phyloP scores from a whole-genome alignment of 2,329 filamentous ascomycete genomes.

The Xylariales sp. region DNA sequence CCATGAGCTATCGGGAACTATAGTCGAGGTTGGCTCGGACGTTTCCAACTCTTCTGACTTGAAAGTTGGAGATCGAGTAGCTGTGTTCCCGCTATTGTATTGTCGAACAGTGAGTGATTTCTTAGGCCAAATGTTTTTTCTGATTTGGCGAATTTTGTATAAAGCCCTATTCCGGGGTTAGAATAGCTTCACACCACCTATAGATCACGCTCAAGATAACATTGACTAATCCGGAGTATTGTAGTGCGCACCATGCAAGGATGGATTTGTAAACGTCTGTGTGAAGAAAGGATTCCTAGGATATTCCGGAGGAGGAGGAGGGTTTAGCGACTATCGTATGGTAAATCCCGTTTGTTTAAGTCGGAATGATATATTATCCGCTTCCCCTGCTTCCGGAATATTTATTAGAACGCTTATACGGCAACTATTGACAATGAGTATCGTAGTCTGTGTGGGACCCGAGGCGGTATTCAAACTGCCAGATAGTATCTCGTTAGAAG shows the following conservation, averaged over 20 bases:
- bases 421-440: neutral
- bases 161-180: neutral
- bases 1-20: slow-evolving; percentile 72
- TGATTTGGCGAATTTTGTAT: neutral
- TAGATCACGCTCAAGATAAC: neutral
- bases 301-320: slow-evolving; percentile 62
- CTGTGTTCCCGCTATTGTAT: slow-evolving; percentile 69
- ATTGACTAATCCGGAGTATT: neutral
- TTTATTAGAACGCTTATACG: neutral
- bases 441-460: slow-evolving; percentile 59
- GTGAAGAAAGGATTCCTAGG: slow-evolving; percentile 57
- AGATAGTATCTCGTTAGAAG: slow-evolving; percentile 61
- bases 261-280: slow-evolving; percentile 68
- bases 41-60: slow-evolving; percentile 56
- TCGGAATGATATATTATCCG: no score
- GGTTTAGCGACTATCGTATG: slow-evolving; percentile 61
- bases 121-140: no score
- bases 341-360: no score
- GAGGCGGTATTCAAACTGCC: slow-evolving; percentile 63
- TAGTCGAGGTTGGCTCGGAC: slow-evolving; percentile 67
- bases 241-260: slow-evolving; percentile 64
- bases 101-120: slow-evolving; percentile 55
- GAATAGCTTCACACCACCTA: neutral
- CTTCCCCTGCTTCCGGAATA: no score
- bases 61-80: slow-evolving; percentile 66